Conservation (phyloP, 331 rosid species). For the Acacia concinna region DNA sequence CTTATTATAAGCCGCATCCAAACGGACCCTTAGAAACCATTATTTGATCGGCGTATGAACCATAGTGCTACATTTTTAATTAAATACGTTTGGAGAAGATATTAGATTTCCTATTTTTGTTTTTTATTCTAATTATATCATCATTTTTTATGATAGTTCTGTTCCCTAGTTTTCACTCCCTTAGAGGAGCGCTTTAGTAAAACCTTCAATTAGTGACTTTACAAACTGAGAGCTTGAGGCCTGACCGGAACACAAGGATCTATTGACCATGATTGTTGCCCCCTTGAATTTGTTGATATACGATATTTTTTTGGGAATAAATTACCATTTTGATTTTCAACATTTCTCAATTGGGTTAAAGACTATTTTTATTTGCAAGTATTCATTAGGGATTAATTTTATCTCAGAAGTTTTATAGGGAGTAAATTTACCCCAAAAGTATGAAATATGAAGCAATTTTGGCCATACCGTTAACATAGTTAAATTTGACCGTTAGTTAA, state of each 20-base stretch:
- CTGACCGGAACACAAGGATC: background rate
- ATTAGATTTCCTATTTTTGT: background rate
- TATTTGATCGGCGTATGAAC: constrained; percentile 10
- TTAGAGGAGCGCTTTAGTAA: background rate
- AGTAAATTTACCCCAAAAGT: too few species aligned
- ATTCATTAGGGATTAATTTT: too few species aligned
- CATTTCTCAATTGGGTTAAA: too few species aligned
- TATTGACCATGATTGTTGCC: background rate
- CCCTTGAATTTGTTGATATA: background rate
- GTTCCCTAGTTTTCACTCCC: background rate
- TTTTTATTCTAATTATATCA: constrained; percentile 18
- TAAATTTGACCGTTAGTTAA: too few species aligned
- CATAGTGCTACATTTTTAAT: background rate
- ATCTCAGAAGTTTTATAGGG: too few species aligned
- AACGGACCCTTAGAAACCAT: background rate
- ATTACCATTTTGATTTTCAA: background rate
- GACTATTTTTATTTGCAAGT: too few species aligned
- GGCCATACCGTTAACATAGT: too few species aligned
- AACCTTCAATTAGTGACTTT: background rate
- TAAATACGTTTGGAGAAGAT: constrained; percentile 9
- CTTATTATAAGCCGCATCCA: too few species aligned
- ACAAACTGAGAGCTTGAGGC: background rate
- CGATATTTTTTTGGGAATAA: background rate
- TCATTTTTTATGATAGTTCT: background rate
- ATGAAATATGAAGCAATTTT: too few species aligned